Evolutionary conservation across 1,139 yeast species (phyloP).

Genomic region (Sugiyamaella pinicola): DNA sequence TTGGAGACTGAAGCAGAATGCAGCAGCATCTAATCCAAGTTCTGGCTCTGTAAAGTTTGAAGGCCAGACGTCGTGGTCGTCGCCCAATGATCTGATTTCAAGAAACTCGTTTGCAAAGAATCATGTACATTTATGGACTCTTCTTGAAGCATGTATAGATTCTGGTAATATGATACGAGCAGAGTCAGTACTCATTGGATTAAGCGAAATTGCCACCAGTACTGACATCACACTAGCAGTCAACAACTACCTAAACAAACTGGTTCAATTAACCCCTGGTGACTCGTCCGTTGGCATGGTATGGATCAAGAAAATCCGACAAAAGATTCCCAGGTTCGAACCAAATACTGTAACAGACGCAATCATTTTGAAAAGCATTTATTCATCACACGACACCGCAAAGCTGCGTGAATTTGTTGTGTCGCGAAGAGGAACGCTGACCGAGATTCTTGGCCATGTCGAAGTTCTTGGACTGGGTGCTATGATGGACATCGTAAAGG

Average conservation of each 20-base stretch:
- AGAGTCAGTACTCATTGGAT: constrained; percentile 61
- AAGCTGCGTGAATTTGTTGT: constrained; percentile 36
- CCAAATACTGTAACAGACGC: constrained; percentile 43
- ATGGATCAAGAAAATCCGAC: constrained; percentile 37
- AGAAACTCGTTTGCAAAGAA: constrained; percentile 46
- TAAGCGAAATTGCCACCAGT: constrained; percentile 49
- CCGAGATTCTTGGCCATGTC: constrained; percentile 58
- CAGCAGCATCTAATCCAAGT: constrained; percentile 1
- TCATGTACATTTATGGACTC: constrained; percentile 68
- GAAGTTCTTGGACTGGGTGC: constrained; percentile 73
- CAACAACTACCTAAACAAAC: constrained; percentile 52
- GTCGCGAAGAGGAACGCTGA: constrained; percentile 37
- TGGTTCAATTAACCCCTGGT: constrained; percentile 46
- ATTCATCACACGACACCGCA: constrained; percentile 32
- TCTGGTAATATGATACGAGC: constrained; percentile 74
- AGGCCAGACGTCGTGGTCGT: constrained; percentile 38
- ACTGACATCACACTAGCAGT: constrained; percentile 48
- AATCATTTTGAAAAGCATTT: constrained; percentile 40
- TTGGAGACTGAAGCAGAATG: constrained; percentile 7
- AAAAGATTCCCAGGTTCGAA: constrained; percentile 34
- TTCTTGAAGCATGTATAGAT: constrained; percentile 77
- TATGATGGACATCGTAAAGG: constrained; percentile 48
- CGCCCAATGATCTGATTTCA: constrained; percentile 40
- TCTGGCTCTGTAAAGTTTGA: constrained; percentile 19
- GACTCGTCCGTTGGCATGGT: constrained; percentile 35